Evolutionary conservation across 2,329 filamentous ascomycete species (phyloP).

Genomic region (Pyricularia sp.): DNA sequence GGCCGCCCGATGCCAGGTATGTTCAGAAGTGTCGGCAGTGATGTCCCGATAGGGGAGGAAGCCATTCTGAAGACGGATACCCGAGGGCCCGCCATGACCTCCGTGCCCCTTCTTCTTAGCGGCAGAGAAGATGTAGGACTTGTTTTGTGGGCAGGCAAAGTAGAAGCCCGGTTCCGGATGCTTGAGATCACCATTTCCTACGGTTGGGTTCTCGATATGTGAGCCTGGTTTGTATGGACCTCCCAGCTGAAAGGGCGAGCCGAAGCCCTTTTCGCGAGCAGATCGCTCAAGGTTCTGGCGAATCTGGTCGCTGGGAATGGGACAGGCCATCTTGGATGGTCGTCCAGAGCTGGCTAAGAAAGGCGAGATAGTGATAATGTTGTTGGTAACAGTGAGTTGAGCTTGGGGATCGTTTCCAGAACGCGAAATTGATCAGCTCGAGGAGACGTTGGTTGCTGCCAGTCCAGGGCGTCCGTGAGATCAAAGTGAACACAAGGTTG

Average conservation of each 20-base stretch:
- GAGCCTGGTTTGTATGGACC: background rate
- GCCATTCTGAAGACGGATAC: background rate
- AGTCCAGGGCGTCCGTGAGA: background rate
- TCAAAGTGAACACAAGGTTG: background rate
- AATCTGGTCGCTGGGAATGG: background rate
- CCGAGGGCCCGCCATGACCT: background rate
- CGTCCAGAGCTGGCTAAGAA: background rate
- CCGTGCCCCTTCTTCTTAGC: background rate
- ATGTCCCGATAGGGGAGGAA: background rate
- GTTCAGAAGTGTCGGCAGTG: background rate
- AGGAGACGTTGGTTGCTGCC: background rate
- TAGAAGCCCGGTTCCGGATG: background rate
- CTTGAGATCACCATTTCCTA: background rate
- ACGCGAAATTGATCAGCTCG: background rate
- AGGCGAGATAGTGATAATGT: background rate
- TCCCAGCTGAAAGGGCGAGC: background rate
- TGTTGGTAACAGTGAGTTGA: background rate
- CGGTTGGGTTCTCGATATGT: background rate
- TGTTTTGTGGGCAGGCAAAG: background rate
- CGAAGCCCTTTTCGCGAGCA: background rate
- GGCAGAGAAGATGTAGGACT: background rate
- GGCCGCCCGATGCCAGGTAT: slow-evolving; percentile 8
- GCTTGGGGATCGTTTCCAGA: background rate
- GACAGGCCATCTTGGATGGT: background rate
- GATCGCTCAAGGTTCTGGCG: background rate